Evolutionary conservation across 2,329 filamentous ascomycete genomes (phyloP).

Genomic region (Achaetomium macrosporum): DNA sequence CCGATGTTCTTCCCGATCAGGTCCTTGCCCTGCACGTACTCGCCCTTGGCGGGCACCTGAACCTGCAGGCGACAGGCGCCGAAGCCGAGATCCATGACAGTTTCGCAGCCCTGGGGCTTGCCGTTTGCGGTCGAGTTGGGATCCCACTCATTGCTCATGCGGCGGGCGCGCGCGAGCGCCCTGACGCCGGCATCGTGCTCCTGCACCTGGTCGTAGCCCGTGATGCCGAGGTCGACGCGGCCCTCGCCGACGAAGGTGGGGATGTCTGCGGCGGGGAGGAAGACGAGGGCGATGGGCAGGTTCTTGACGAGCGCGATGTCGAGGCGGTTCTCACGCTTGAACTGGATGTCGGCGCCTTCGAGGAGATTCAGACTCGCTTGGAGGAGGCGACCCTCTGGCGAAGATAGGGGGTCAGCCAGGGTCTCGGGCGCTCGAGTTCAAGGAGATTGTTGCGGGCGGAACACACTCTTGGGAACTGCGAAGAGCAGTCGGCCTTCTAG

Average conservation of each 20-base stretch:
- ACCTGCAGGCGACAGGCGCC: slow-evolving; percentile 90
- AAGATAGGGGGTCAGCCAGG: slow-evolving; percentile 22
- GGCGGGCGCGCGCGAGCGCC: slow-evolving; percentile 41
- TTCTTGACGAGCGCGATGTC: slow-evolving; percentile 99
- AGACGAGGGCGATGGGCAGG: slow-evolving; percentile 88
- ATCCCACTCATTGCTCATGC: slow-evolving; percentile 42
- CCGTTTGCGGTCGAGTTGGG: slow-evolving; percentile 35
- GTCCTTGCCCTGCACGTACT: slow-evolving; percentile 62
- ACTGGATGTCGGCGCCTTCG: slow-evolving; percentile 91
- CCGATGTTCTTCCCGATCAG: slow-evolving; percentile 89
- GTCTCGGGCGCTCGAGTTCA: not conserved
- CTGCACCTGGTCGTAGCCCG: slow-evolving; percentile 83
- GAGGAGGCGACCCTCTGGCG: slow-evolving; percentile 82
- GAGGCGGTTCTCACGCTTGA: slow-evolving; percentile 87
- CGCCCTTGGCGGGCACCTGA: slow-evolving; percentile 87
- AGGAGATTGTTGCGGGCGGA: slow-evolving; percentile 8
- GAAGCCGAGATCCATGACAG: slow-evolving; percentile 86
- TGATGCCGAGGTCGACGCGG: slow-evolving; percentile 89
- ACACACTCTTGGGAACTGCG: slow-evolving; percentile 95
- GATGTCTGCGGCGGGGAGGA: slow-evolving; percentile 94
- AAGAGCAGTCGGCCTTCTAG: slow-evolving; percentile 91
- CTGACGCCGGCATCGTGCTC: slow-evolving; percentile 71
- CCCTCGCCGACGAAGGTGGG: slow-evolving; percentile 96
- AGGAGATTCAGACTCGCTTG: slow-evolving; percentile 84
- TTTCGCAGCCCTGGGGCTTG: slow-evolving; percentile 62